Conservation (phyloP, 2,329 filamentous ascomycete genomes). For the Fusarium oxysporum region DNA sequence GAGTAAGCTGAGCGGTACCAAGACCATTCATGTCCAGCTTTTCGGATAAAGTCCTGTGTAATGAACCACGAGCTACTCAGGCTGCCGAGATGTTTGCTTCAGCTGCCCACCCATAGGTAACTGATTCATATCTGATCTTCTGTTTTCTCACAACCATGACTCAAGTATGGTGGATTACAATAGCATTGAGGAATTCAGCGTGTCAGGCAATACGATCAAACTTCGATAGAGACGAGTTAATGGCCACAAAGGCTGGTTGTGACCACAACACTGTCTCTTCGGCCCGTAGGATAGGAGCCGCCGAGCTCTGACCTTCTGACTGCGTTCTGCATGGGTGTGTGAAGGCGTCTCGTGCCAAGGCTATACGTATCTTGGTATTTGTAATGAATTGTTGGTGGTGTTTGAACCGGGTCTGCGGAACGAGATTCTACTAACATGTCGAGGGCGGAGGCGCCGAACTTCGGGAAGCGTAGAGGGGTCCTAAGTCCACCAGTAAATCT, state of each 20-base stretch:
- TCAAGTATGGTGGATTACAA: not conserved
- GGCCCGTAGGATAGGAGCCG: slow-evolving; percentile 2
- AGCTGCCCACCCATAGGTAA: not conserved
- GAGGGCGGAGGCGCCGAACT: slow-evolving; percentile 22
- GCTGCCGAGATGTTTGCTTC: not conserved
- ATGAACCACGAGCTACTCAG: not conserved
- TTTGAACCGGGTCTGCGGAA: not conserved
- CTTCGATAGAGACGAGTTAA: not conserved
- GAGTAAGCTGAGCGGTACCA: not conserved
- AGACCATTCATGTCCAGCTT: not conserved
- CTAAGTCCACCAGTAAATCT: not conserved
- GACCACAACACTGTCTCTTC: not conserved
- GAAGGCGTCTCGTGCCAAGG: not conserved
- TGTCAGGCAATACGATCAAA: not conserved
- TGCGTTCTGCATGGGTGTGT: not conserved
- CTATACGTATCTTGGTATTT: slow-evolving; percentile 9
- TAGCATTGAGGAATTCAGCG: not conserved
- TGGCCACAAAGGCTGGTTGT: not conserved
- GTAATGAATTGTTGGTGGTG: slow-evolving; percentile 2
- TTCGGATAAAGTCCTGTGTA: not conserved
- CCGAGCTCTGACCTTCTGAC: not conserved
- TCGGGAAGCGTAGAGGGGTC: not conserved
- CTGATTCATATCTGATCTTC: not conserved
- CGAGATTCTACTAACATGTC: not conserved
- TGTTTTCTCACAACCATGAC: not conserved